A percentile compares a stretch with the other conserved stretches of the same genome.
These are phyloP conservation scores for Aquilaria sinensis DNA, from an alignment of 345 rosid genomes.

Conservation along the genomic window DNA sequence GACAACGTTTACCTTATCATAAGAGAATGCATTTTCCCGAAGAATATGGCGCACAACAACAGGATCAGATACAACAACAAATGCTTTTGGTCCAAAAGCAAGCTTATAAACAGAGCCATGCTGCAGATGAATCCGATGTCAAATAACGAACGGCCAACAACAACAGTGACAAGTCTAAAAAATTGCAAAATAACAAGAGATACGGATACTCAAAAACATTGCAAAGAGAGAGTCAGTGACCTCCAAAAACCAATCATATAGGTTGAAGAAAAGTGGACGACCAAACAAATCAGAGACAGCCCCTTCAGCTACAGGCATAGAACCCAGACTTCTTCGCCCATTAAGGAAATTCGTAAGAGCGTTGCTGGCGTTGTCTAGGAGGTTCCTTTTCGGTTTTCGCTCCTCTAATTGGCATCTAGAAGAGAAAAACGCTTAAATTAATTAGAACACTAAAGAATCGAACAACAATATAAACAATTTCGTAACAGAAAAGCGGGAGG, in stretches of 20 bases:
- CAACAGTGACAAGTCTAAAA: conserved; percentile 2
- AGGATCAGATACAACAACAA: conserved; percentile 95
- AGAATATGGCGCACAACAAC: conserved; percentile 77
- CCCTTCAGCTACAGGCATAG: conserved; percentile 91
- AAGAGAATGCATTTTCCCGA: conserved; percentile 83
- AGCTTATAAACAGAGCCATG: conserved; percentile 92
- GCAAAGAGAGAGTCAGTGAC: conserved; percentile 23
- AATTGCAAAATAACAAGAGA: background rate
- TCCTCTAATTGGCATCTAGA: conserved; percentile 75
- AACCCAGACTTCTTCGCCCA: conserved; percentile 77
- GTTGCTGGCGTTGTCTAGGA: conserved; percentile 84
- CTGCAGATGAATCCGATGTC: conserved; percentile 32
- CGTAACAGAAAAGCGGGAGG: too few relatives aligned
- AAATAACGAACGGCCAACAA: background rate
- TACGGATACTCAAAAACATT: background rate
- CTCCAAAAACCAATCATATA: conserved; percentile 92
- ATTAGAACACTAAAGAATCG: background rate
- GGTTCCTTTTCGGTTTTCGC: conserved; percentile 45
- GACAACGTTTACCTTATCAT: conserved; percentile 61
- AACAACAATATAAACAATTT: background rate
- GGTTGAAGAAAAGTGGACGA: conserved; percentile 76
- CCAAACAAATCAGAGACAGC: conserved; percentile 87
- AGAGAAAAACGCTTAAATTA: background rate
- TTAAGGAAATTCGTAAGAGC: conserved; percentile 72
- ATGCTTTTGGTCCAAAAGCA: conserved; percentile 97